Evolutionary conservation across 768 basidiomycete species (phyloP).

Genomic region (Arthromyces matolae): DNA sequence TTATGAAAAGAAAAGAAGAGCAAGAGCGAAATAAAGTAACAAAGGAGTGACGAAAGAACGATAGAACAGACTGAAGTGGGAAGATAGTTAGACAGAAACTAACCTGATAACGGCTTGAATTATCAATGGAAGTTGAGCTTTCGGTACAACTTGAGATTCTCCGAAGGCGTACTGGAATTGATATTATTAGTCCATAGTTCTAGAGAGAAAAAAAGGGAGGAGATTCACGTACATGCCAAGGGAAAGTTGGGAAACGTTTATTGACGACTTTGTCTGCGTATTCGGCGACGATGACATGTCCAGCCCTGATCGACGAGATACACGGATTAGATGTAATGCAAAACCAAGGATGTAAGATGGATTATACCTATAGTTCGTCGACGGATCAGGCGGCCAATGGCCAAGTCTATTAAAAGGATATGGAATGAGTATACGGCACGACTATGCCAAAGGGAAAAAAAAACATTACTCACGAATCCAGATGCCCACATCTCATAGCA

Average conservation of each 20-base stretch:
- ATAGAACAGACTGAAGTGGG: no score
- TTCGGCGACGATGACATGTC: conserved; percentile 73
- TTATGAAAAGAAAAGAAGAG: no score
- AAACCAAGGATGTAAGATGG: neutral
- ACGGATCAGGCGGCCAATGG: conserved; percentile 76
- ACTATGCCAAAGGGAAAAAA: no score
- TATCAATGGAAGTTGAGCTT: no score
- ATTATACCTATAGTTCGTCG: conserved; percentile 69
- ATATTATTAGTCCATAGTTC: no score
- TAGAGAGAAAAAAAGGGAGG: conserved; percentile 11
- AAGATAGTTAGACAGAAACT: no score
- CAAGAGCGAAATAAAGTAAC: no score
- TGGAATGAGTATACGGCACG: no score
- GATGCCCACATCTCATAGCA: conserved; percentile 66
- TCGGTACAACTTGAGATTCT: no score
- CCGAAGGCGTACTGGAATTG: conserved; percentile 44
- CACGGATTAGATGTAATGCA: no score
- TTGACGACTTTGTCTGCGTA: conserved; percentile 63
- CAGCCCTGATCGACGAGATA: conserved; percentile 57
- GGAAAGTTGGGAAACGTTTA: conserved; percentile 58
- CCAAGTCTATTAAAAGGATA: conserved; percentile 46
- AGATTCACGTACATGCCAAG: conserved; percentile 71
- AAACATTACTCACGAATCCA: conserved; percentile 47
- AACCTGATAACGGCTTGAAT: neutral
- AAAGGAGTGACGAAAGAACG: no score